These are phyloP conservation scores for Pestalotiopsis sp. DNA, from an alignment of 2,329 filamentous ascomycete genomes.

Conservation along the genomic window DNA sequence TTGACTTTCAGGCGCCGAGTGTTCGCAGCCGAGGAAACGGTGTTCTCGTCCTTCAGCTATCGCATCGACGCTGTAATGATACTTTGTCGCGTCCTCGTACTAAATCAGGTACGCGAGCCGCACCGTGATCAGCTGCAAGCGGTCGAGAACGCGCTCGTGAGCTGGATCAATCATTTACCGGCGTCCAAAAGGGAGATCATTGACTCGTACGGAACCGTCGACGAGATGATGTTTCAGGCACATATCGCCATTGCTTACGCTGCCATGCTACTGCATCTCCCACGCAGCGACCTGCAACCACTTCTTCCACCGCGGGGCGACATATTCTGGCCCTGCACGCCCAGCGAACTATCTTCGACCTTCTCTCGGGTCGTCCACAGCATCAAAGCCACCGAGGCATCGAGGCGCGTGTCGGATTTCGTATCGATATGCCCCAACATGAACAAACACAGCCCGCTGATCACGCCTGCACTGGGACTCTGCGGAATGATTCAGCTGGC, in stretches of 20 bases:
- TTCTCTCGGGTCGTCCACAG: not conserved
- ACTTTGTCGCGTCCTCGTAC: not conserved
- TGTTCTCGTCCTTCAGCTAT: not conserved
- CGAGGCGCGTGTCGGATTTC: constrained; percentile 5
- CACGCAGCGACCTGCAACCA: not conserved
- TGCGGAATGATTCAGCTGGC: constrained; percentile 6
- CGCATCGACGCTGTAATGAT: constrained; percentile 4
- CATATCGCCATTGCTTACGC: constrained; percentile 2
- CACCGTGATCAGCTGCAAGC: constrained; percentile 7
- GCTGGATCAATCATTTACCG: not conserved
- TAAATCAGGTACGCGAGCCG: not conserved
- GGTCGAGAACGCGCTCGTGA: constrained; percentile 1
- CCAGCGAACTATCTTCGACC: not conserved
- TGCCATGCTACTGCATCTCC: constrained; percentile 3
- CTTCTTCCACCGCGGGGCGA: not conserved
- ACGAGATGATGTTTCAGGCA: constrained; percentile 9
- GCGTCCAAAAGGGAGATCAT: not conserved
- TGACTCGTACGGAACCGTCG: constrained; percentile 1
- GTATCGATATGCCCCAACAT: constrained; percentile 3
- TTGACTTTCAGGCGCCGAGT: not conserved
- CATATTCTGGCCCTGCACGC: constrained; percentile 2
- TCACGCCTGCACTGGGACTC: not conserved
- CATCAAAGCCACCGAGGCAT: not conserved
- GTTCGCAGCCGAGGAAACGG: not conserved
- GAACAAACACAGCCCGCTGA: not conserved